Percentiles rank a stretch among this genome's conserved stretches.
These are phyloP conservation scores for Globisporangium splendens DNA, from an alignment of 352 stramenopile genomes.

Conservation along the genomic window DNA sequence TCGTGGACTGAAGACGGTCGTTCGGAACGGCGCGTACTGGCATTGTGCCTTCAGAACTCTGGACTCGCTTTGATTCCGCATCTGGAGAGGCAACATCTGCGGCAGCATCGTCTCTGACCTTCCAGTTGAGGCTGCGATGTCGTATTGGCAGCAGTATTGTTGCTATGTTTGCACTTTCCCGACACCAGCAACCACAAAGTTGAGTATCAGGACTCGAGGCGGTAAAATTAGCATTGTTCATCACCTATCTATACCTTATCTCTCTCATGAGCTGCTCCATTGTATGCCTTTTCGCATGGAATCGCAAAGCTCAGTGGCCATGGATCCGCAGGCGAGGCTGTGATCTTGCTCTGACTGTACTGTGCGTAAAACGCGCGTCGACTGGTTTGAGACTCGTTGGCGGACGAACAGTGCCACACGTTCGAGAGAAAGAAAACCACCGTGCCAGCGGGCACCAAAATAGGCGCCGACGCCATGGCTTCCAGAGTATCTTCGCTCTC, in stretches of 20 bases:
- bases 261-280: background rate
- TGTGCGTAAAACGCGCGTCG: conserved; percentile 74
- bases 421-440: conserved; percentile 69
- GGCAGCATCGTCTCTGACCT: conserved; percentile 1
- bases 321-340: conserved; percentile 25
- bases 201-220: background rate
- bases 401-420: conserved; percentile 68
- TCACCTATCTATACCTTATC: background rate
- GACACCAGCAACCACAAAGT: background rate
- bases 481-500: conserved; percentile 3
- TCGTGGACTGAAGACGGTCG: conserved; percentile 34
- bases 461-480: conserved; percentile 20
- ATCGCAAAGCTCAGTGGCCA: conserved; percentile 69
- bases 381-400: conserved; percentile 35
- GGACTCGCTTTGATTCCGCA: conserved; percentile 31
- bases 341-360: conserved; percentile 53
- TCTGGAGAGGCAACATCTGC: conserved; percentile 47
- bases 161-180: background rate
- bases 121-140: too few relatives aligned
- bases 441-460: conserved; percentile 32
- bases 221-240: conserved; percentile 3
- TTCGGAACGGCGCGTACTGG: conserved; percentile 48
- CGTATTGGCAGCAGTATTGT: too few relatives aligned
- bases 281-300: conserved; percentile 18
- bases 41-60: conserved; percentile 26